Conservation (phyloP, 2,329 filamentous ascomycete genomes). For the Phialocephala subalpina region DNA sequence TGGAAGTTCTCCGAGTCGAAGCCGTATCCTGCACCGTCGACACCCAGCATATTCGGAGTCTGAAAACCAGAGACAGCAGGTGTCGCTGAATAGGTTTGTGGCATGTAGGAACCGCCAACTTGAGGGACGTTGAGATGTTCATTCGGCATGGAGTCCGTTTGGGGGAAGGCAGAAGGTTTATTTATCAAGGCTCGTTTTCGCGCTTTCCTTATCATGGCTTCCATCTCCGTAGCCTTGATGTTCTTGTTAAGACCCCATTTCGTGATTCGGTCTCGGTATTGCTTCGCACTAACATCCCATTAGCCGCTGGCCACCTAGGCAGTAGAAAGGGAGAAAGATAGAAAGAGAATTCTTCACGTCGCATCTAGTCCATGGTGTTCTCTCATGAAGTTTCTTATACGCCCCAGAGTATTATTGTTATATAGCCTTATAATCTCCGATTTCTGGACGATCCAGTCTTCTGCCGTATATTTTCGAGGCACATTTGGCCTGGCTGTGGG, state of each 20-base stretch:
- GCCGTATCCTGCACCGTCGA: too few species aligned
- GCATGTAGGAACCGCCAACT: too few species aligned
- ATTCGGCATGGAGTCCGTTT: too few species aligned
- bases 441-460: slow-evolving; percentile 21
- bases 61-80: too few species aligned
- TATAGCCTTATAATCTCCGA: slow-evolving; percentile 21
- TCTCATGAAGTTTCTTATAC: slow-evolving; percentile 19
- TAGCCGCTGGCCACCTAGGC: not conserved
- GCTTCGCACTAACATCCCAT: slow-evolving; percentile 16
- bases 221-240: slow-evolving; percentile 20
- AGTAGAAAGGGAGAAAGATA: too few species aligned
- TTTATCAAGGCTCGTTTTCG: slow-evolving; percentile 15
- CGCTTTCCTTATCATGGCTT: slow-evolving; percentile 17
- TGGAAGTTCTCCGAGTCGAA: too few species aligned
- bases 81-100: too few species aligned
- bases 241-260: slow-evolving; percentile 25
- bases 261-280: slow-evolving; percentile 24
- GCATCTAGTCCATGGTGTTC: slow-evolving; percentile 18
- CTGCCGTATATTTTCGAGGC: slow-evolving; percentile 16
- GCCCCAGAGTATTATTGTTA: slow-evolving; percentile 14
- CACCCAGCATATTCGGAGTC: too few species aligned
- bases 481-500: not conserved
- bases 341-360: slow-evolving; percentile 6
- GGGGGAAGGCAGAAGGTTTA: slow-evolving; percentile 14
- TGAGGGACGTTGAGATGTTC: too few species aligned